Percentiles rank a stretch among this genome's conserved stretches.
Conservation (phyloP, 2,329 filamentous ascomycete species). For the Scortechinia acanthostroma region DNA sequence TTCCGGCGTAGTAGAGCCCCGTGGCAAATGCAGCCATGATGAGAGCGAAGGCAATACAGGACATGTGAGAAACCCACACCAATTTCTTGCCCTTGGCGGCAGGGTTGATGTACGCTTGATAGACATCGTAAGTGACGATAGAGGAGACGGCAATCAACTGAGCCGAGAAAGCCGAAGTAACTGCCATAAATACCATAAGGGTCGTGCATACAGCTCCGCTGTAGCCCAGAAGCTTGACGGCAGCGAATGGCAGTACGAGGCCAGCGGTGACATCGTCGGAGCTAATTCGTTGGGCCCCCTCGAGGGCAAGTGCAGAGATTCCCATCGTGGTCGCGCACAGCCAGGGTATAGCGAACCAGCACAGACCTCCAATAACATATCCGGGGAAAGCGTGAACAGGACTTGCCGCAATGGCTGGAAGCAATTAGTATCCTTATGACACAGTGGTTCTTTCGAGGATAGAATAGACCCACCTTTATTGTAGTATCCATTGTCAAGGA, state of each 20-base stretch:
- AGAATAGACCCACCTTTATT: too few relatives aligned
- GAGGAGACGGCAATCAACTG: constrained; percentile 82
- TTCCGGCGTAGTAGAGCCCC: constrained; percentile 66
- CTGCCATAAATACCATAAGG: constrained; percentile 82
- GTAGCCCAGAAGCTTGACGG: constrained; percentile 74
- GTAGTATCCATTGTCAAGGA: constrained; percentile 83
- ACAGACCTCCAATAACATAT: constrained; percentile 78
- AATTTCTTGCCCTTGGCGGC: constrained; percentile 67
- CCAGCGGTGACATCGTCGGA: constrained; percentile 72
- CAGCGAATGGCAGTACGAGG: constrained; percentile 76
- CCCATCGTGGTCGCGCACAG: constrained; percentile 84
- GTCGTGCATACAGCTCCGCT: constrained; percentile 75
- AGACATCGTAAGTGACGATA: constrained; percentile 83
- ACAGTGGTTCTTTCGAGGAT: too few relatives aligned
- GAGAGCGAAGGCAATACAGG: constrained; percentile 68
- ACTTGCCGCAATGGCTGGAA: constrained; percentile 81
- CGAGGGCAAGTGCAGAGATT: constrained; percentile 72
- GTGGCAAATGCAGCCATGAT: constrained; percentile 75
- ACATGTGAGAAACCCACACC: constrained; percentile 72
- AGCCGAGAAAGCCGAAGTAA: constrained; percentile 75
- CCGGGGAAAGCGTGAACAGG: constrained; percentile 81
- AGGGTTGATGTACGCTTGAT: constrained; percentile 80
- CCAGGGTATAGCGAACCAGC: constrained; percentile 92
- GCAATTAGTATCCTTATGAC: too few relatives aligned
- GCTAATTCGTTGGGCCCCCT: constrained; percentile 69